Conservation (phyloP, 2,329 filamentous ascomycete species). For the Epichloe sibirici region DNA sequence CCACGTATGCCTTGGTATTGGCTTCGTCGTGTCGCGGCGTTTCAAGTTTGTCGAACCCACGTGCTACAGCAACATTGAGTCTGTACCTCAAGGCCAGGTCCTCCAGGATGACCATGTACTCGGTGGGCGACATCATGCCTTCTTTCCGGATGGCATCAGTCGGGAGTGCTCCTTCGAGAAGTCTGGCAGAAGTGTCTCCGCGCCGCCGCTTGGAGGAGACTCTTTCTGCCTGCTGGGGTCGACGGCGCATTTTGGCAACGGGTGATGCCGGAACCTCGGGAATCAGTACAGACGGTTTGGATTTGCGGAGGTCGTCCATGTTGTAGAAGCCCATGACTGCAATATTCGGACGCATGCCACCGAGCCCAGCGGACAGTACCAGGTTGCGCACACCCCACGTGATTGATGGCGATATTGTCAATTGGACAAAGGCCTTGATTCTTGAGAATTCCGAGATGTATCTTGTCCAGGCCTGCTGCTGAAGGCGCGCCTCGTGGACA, state of each 20-base stretch:
- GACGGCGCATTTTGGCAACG: slow-evolving; percentile 19
- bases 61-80: slow-evolving; percentile 75
- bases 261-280: slow-evolving; percentile 33
- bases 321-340: slow-evolving; percentile 73
- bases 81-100: slow-evolving; percentile 67
- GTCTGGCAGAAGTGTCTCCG: slow-evolving; percentile 42
- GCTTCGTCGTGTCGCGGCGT: slow-evolving; percentile 48
- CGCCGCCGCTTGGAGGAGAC: slow-evolving; percentile 24
- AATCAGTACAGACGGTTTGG: slow-evolving; percentile 42
- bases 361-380: slow-evolving; percentile 67
- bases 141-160: slow-evolving; percentile 60
- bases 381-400: slow-evolving; percentile 80
- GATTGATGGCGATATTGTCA: slow-evolving; percentile 69
- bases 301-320: slow-evolving; percentile 59
- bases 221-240: slow-evolving; percentile 19
- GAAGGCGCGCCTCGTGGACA: slow-evolving; percentile 67
- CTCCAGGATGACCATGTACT: slow-evolving; percentile 73
- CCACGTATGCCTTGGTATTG: slow-evolving; percentile 65
- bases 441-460: slow-evolving; percentile 72
- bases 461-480: slow-evolving; percentile 73
- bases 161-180: slow-evolving; percentile 48
- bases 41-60: slow-evolving; percentile 67
- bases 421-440: slow-evolving; percentile 82
- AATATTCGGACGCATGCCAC: slow-evolving; percentile 83
- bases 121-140: slow-evolving; percentile 54